Evolutionary conservation across 129 eudicot genomes (phyloP), one percentile per base, ranked within the genome.

Genomic region (Pseudognaphalium luteoalbum): DNA sequence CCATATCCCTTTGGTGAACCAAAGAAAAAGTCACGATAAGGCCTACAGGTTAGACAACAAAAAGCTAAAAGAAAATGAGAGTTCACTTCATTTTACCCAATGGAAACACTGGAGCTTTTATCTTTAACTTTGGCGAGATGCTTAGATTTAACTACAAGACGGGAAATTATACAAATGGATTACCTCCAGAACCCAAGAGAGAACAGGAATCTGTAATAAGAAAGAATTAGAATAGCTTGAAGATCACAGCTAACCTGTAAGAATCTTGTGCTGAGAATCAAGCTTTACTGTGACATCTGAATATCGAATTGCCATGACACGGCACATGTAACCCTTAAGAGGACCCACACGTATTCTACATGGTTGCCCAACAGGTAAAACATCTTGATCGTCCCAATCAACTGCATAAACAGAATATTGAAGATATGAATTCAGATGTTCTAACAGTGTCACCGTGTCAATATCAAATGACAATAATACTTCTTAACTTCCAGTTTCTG

Each of bases 271-370:
- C 85, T 85, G 89, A 68, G 98, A 93, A 85, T 90, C 98, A 59
- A 93, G 91, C 82, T 90, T 93, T 73, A 90, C 98, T 20, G 91
- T 88, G 62, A 93, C 83, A 81, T 90, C 95, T 72, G 98, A 80
- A 70, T 85, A 86, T 8, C 92, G 95, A 65, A 93, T 74, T 20
- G 96, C 92, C 84, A 85, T 64, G 41, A 90, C 97, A 47, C 92
- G 91, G 74, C 98, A 93, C 50, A 85, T 81, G 85, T 90, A 93
- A 28, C 98, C 98, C 86, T 93, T 93, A 25, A 88, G 76, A 58
- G 98, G 97, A 14, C 98, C 98, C 80, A 87, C 84, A 25, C 91
- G 86, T 77, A 93, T 90, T 78, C 97, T 88, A 79, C 87, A 59
- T 21, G 89, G 63, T 72, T 93, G 96, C 17, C 98, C 98, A 83